Percentiles rank a stretch among this genome's conserved stretches.
Evolutionary conservation across 768 basidiomycete genomes (phyloP).

Genomic region (Pleurotus eryngii): DNA sequence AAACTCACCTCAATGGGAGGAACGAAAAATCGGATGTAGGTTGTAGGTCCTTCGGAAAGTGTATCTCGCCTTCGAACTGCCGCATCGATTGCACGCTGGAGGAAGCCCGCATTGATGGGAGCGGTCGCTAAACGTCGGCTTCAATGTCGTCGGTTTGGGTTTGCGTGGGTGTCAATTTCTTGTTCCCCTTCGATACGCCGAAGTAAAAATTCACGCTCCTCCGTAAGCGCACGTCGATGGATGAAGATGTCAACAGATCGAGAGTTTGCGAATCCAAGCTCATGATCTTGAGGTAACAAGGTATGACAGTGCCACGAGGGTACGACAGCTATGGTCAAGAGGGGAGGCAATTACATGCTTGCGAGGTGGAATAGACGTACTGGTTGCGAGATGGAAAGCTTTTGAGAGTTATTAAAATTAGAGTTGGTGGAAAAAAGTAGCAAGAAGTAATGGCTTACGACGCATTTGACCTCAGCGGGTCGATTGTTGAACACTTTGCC

Average conservation of each 20-base stretch:
- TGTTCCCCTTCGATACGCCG: not conserved
- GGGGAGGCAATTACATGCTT: too few species aligned
- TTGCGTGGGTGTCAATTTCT: not conserved
- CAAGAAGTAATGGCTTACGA: not conserved
- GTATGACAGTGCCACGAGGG: conserved; percentile 22
- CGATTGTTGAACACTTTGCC: conserved; percentile 6
- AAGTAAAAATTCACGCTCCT: conserved; percentile 12
- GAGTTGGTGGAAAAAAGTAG: not conserved
- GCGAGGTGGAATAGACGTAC: conserved; percentile 8
- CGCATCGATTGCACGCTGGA: conserved; percentile 11
- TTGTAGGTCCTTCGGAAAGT: conserved; percentile 24
- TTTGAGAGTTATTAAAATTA: not conserved
- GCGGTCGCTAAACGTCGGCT: not conserved
- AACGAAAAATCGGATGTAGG: conserved; percentile 23
- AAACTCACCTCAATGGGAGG: conserved; percentile 26
- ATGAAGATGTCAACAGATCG: conserved; percentile 11
- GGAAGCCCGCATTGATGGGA: not conserved
- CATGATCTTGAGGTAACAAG: conserved; percentile 18
- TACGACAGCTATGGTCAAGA: conserved; percentile 16
- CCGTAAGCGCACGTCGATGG: conserved; percentile 12
- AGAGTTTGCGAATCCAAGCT: conserved; percentile 16
- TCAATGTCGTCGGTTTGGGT: not conserved
- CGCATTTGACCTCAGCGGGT: not conserved
- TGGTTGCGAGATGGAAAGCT: conserved; percentile 24
- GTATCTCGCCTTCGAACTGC: conserved; percentile 29